Base-by-base conservation (phyloP, 768 basidiomycete species). In the Trametes cubensis region DNA sequence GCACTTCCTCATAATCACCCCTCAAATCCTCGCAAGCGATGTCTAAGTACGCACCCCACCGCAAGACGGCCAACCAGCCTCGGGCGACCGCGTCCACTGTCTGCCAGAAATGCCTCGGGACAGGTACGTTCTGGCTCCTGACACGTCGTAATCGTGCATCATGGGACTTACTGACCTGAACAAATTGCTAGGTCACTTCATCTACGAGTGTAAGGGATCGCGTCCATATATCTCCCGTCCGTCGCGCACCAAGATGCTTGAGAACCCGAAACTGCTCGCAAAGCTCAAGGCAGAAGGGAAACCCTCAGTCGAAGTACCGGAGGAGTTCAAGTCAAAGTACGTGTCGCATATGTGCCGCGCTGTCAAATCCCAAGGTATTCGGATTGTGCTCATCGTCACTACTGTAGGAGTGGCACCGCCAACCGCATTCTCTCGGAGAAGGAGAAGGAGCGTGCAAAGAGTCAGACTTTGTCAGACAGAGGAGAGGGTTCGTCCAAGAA, bases 201-300 rank as follows among this genome's bases (percentile, higher is more conserved):
- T 87, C 14, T 98, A 88, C 71, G 85, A 97, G 76, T 98, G 95
- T 83, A 93, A 92, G 75, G 81, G 82, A 18, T 68, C 83, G 21
- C 82, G 90, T 2, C 91, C 93, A 25, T 98, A 97, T 72, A 80
- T 93, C 42, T 85, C 92, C 13, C 83, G 95, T n/a, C 95, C 95
- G 2, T 94, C 93, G 39, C 84, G 94, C 44, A 92, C 92, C 2
- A 84, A 94, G 68, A 86, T 88, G 73, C 83, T 98, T 17, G 89
- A 94, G 68, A 91, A 92, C 58, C 93, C 93, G 3, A 79, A 75
- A 23, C 51, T 85, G 2, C 76, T 89, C 8, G 82, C 86, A 4
- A 91, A 91, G 73, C 73, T 89, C 41, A 88, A 84, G 73, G 77
- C 80, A 0, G 84, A 87, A 8, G 88, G 88, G 11, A 86, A 87